phyloP scores from a whole-genome alignment of 1,139 yeast genomes.

The Nakaseomyces sp. region DNA sequence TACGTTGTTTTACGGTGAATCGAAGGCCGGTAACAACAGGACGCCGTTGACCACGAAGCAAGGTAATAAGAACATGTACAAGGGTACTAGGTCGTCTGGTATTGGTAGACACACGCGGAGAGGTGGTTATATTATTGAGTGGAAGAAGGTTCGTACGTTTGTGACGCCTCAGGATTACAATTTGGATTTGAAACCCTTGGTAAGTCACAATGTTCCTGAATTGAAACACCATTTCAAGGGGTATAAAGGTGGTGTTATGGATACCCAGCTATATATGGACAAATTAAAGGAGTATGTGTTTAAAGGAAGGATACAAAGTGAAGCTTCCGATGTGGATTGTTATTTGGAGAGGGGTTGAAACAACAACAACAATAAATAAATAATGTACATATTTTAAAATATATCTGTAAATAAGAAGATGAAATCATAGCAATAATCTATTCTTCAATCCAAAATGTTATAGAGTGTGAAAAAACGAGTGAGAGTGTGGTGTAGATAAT shows the following conservation, averaged over 20 bases:
- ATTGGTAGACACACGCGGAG: constrained; percentile 69
- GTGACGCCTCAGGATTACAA: constrained; percentile 60
- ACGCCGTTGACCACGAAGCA: constrained; percentile 82
- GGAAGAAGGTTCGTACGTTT: constrained; percentile 83
- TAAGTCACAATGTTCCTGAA: constrained; percentile 61
- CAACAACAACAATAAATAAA: no score
- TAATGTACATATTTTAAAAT: no score
- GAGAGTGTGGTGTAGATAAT: not conserved
- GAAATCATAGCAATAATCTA: no score
- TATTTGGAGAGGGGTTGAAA: constrained; percentile 26
- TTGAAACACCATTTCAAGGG: constrained; percentile 63
- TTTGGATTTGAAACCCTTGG: constrained; percentile 59
- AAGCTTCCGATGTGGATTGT: constrained; percentile 25
- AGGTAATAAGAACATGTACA: constrained; percentile 88
- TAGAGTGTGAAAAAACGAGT: no score
- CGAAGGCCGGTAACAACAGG: constrained; percentile 77
- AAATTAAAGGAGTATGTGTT: constrained; percentile 69
- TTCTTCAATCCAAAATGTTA: no score
- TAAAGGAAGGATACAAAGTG: constrained; percentile 41
- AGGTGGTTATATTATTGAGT: constrained; percentile 71
- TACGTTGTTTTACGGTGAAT: constrained; percentile 68
- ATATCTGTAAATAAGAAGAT: not conserved
- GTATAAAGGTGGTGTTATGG: constrained; percentile 56
- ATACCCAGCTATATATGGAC: constrained; percentile 63
- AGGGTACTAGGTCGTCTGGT: constrained; percentile 94